Evolutionary conservation across 129 eudicot genomes (phyloP).

Genomic region (Flaveria linearis): DNA sequence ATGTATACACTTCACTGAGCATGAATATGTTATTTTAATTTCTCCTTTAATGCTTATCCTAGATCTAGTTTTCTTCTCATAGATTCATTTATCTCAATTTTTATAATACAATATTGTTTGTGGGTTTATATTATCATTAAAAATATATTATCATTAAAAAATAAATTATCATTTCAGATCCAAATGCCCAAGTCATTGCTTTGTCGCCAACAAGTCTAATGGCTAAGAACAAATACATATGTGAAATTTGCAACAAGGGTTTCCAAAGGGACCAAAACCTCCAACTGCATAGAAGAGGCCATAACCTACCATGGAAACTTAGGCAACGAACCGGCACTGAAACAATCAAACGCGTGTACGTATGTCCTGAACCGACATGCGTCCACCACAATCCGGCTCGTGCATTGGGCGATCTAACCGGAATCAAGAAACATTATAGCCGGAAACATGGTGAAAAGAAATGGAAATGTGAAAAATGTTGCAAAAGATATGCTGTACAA

Average conservation of each 20-base stretch:
- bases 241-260: constrained; percentile 49
- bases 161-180: constrained; percentile 23
- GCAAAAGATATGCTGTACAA: constrained; percentile 50
- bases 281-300: constrained; percentile 45
- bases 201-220: constrained; percentile 46
- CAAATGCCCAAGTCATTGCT: constrained; percentile 46
- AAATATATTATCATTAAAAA: background rate
- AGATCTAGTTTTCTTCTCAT: constrained; percentile 14
- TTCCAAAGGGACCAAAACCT: constrained; percentile 47
- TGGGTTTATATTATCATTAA: background rate
- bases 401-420: constrained; percentile 43
- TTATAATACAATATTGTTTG: background rate
- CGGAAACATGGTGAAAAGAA: constrained; percentile 50
- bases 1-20: constrained; percentile 35
- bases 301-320: constrained; percentile 47
- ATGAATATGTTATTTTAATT: constrained; percentile 15
- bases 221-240: constrained; percentile 46
- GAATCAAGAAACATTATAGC: constrained; percentile 46
- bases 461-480: constrained; percentile 50
- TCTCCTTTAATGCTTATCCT: constrained; percentile 14
- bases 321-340: constrained; percentile 43
- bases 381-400: constrained; percentile 50
- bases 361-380: constrained; percentile 48
- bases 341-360: constrained; percentile 40
- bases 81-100: no score